Evolutionary conservation across 1,284 basidiomycete species (phyloP).

Genomic region (Baeospora myosura): DNA sequence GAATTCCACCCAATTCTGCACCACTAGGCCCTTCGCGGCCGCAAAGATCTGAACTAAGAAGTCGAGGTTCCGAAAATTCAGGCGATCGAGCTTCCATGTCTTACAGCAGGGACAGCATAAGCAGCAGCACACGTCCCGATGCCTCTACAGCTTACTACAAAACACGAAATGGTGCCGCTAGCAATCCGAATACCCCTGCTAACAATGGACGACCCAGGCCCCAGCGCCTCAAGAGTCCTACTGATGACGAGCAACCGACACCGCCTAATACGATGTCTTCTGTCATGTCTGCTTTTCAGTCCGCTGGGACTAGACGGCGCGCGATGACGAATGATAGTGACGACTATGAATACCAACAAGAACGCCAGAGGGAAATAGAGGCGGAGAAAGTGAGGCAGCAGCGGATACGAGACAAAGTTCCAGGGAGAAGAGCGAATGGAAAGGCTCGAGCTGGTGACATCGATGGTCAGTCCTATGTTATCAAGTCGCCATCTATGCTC

Average conservation of each 20-base stretch:
- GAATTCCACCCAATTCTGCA: slow-evolving; percentile 27
- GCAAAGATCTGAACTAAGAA: slow-evolving; percentile 48
- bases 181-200: slow-evolving; percentile 16
- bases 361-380: slow-evolving; percentile 51
- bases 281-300: slow-evolving; percentile 61
- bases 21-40: slow-evolving; percentile 45
- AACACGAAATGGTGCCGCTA: slow-evolving; percentile 20
- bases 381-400: slow-evolving; percentile 54
- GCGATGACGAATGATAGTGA: slow-evolving; percentile 47
- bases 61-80: slow-evolving; percentile 37
- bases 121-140: slow-evolving; percentile 36
- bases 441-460: slow-evolving; percentile 63
- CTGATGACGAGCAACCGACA: slow-evolving; percentile 23
- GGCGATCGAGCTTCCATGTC: slow-evolving; percentile 35
- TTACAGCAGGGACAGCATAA: slow-evolving; percentile 29
- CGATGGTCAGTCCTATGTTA: slow-evolving; percentile 48
- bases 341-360: slow-evolving; percentile 41
- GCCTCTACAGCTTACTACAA: slow-evolving; percentile 22
- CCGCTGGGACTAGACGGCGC: slow-evolving; percentile 50
- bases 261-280: slow-evolving; percentile 40
- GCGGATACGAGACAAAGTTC: slow-evolving; percentile 58
- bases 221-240: slow-evolving; percentile 28
- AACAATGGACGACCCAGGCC: slow-evolving; percentile 22
- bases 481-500: slow-evolving; percentile 6
- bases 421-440: slow-evolving; percentile 45